phyloP scores from a whole-genome alignment of 202 grass and related monocot species.

The Saccharum hybrid region DNA sequence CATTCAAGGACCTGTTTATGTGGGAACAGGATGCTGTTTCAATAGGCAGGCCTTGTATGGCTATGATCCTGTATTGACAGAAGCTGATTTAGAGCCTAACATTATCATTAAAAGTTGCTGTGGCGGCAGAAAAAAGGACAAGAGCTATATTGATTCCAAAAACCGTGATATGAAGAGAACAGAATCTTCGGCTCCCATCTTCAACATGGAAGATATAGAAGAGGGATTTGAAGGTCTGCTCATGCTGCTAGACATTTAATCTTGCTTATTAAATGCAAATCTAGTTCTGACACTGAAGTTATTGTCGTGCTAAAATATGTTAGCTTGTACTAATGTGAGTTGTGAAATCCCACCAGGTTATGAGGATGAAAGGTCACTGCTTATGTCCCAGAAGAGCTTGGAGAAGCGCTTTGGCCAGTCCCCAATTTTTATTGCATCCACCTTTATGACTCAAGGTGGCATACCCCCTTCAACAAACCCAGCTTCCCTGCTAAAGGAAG shows the following conservation, averaged over 20 bases:
- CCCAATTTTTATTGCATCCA: conserved; percentile 95
- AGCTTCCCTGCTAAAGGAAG: conserved; percentile 93
- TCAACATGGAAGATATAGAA: conserved; percentile 99
- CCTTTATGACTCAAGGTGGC: conserved; percentile 94
- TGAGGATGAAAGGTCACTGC: conserved; percentile 90
- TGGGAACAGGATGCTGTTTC: conserved; percentile 90
- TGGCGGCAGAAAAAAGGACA: conserved; percentile 91
- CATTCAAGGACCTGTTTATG: conserved; percentile 87
- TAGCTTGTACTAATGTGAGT: conserved; percentile 33
- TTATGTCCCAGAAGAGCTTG: conserved; percentile 97
- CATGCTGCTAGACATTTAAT: conserved; percentile 1
- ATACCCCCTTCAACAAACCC: conserved; percentile 97
- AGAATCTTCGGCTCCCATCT: conserved; percentile 92
- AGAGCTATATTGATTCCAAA: conserved; percentile 83
- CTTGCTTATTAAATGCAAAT: conserved; percentile 13
- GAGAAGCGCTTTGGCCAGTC: conserved; percentile 99
- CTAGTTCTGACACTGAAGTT: not conserved
- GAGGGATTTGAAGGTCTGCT: conserved; percentile 86
- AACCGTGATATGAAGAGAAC: conserved; percentile 91
- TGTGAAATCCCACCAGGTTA: conserved; percentile 59
- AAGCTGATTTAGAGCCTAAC: conserved; percentile 95
- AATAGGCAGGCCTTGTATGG: conserved; percentile 89
- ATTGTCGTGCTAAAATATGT: conserved; percentile 4
- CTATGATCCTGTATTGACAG: conserved; percentile 84
- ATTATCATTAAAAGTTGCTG: conserved; percentile 90